Percentiles rank a stretch among this genome's conserved stretches.
Evolutionary conservation across 345 rosid species (phyloP).

Genomic region (Euphorbia peplus): DNA sequence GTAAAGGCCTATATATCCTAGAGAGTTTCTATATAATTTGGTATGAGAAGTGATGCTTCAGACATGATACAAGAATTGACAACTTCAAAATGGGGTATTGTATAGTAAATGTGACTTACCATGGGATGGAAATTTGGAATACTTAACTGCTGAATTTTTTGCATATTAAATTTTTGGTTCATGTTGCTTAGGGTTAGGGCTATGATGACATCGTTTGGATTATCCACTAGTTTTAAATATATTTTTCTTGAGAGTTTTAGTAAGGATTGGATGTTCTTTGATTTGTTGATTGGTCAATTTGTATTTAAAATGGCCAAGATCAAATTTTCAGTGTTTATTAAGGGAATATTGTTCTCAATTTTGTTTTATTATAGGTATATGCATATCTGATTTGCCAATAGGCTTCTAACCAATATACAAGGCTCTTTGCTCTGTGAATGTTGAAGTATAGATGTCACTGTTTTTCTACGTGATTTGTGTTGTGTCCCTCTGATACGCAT

Average conservation of each 20-base stretch:
- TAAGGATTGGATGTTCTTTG: neutral
- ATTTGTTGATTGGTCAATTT: neutral
- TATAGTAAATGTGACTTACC: neutral
- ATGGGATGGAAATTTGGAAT: slow-evolving; percentile 4
- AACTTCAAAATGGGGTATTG: neutral
- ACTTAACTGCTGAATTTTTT: neutral
- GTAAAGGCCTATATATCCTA: neutral
- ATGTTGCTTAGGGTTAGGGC: neutral
- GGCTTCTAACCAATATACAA: neutral
- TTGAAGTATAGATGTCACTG: too few species aligned
- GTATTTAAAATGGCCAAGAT: neutral
- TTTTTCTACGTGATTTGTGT: too few species aligned
- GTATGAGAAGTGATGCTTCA: neutral
- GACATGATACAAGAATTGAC: neutral
- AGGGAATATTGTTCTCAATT: neutral
- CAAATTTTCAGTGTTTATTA: neutral
- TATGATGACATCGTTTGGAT: neutral
- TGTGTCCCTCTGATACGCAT: too few species aligned
- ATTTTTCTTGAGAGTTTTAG: neutral
- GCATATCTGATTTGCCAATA: neutral
- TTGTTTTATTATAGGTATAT: neutral
- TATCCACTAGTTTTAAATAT: neutral
- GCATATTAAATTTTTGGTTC: neutral
- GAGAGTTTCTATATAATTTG: neutral
- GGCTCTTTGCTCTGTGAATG: neutral